These are phyloP conservation scores for Boletellus ananas DNA, from an alignment of 768 basidiomycete genomes.

Conservation along the genomic window DNA sequence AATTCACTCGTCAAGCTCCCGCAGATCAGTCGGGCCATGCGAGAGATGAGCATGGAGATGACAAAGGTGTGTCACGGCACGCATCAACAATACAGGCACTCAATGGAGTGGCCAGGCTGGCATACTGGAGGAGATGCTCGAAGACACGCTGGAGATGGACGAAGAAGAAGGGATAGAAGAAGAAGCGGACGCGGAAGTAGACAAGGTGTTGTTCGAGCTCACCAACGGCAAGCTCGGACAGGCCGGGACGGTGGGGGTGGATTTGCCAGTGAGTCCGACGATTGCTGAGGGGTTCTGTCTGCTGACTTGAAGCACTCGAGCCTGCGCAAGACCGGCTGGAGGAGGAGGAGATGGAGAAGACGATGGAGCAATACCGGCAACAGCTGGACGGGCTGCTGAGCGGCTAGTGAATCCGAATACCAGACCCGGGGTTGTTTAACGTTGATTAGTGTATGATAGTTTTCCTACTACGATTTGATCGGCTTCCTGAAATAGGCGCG, in stretches of 20 bases:
- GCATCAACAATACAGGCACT: neutral
- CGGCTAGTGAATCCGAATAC: conserved; percentile 13
- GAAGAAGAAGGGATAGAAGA: conserved; percentile 95
- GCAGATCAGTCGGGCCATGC: conserved; percentile 89
- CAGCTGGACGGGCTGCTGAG: conserved; percentile 87
- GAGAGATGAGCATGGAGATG: conserved; percentile 99
- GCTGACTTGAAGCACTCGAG: conserved; percentile 33
- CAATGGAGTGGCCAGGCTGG: conserved; percentile 63
- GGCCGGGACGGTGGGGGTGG: conserved; percentile 66
- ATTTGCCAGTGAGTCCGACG: conserved; percentile 62
- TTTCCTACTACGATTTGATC: neutral
- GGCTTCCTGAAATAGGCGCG: conserved; percentile 7
- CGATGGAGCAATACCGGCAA: conserved; percentile 87
- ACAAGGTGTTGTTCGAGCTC: conserved; percentile 92
- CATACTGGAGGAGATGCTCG: conserved; percentile 97
- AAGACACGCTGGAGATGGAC: conserved; percentile 86
- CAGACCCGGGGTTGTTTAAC: neutral
- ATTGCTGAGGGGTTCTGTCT: neutral
- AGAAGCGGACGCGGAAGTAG: conserved; percentile 96
- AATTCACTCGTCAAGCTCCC: conserved; percentile 89
- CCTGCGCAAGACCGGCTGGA: conserved; percentile 57
- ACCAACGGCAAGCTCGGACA: conserved; percentile 95
- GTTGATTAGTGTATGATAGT: conserved; percentile 13
- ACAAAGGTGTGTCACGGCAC: conserved; percentile 67
- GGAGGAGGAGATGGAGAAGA: conserved; percentile 81